Evolutionary conservation across 192 early-diverging fungal genomes (phyloP).

Genomic region (Linnemannia elongata): DNA sequence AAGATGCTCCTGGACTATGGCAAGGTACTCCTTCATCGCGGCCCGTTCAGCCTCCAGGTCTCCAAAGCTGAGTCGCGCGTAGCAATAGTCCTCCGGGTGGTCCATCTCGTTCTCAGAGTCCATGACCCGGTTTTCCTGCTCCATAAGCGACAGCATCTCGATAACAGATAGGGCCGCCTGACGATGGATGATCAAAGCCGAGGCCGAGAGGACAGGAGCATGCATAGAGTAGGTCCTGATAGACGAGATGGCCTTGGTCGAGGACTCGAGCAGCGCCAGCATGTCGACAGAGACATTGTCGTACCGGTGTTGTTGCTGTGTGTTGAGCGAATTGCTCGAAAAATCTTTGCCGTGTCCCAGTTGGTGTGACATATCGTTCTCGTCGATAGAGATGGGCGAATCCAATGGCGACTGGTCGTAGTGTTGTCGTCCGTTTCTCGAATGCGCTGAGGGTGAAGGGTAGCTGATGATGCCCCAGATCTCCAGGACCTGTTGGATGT

Average conservation of each 20-base stretch:
- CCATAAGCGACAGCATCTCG: slow-evolving; percentile 64
- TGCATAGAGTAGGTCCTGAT: slow-evolving; percentile 68
- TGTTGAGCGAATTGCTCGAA: slow-evolving; percentile 27
- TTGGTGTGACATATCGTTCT: slow-evolving; percentile 19
- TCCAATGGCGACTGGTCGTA: neutral
- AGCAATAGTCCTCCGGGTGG: slow-evolving; percentile 62
- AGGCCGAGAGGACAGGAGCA: slow-evolving; percentile 58
- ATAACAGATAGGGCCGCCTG: slow-evolving; percentile 60
- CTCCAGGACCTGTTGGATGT: slow-evolving; percentile 65
- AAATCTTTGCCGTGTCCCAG: slow-evolving; percentile 30
- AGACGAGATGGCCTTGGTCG: slow-evolving; percentile 65
- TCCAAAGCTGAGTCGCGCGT: slow-evolving; percentile 59
- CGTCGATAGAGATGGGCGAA: slow-evolving; percentile 38
- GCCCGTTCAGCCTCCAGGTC: slow-evolving; percentile 59
- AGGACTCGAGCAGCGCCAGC: slow-evolving; percentile 60
- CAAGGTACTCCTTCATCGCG: slow-evolving; percentile 62
- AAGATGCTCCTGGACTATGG: slow-evolving; percentile 59
- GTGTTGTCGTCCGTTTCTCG: slow-evolving; percentile 23
- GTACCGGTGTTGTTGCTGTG: slow-evolving; percentile 34
- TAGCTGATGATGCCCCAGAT: slow-evolving; percentile 67
- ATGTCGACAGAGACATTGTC: slow-evolving; percentile 51
- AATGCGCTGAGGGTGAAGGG: slow-evolving; percentile 33
- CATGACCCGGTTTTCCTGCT: slow-evolving; percentile 56
- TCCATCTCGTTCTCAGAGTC: slow-evolving; percentile 42
- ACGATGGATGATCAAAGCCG: slow-evolving; percentile 57